Base-by-base conservation (phyloP, 352 stramenopile species). In the Phytophthora agathidicida region DNA sequence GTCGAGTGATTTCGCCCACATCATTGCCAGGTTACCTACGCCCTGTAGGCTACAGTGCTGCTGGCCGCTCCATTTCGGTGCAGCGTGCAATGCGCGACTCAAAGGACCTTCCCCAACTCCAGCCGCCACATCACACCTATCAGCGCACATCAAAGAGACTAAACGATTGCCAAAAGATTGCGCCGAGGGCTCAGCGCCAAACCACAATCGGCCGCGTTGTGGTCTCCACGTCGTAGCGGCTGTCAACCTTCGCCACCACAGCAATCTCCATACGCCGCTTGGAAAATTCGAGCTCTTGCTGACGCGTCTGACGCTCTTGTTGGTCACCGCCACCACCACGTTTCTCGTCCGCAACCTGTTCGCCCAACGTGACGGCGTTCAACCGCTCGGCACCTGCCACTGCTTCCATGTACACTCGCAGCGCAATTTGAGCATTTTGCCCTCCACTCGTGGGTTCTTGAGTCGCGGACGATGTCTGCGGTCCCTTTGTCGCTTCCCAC, bases 241-340 rank as follows among this genome's bases (percentile, higher is more conserved):
- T 60, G 46, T 73, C 57, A 51, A 56, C 49, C 27, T 46, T 69
- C 47, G 35, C 65, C 26, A 83, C 27, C 20, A 68, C 24, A 3
- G 70, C 59, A 30, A 37, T 61, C 36, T 84, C 68, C 32, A 86
- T 53, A 24, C 82, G 61, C 22, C 80, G 68, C 57, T 90, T 92
- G 7, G 77, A 80, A 53, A 84, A 73, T 39, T 89, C 75, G n/a
- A 90, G 64, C 39, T 75, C 69, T 28, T 86, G 64, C 16, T 83
- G 76, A 49, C 74, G 75, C 30, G 52, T 54, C 20, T 77, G 73
- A 17, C 65, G 63, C 32, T 76, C 67, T 33, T 69, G 9, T 41
- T 46, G 22, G 8, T 54, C 37, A 24, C 4, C 22, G 20, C n/a
- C n/a, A n/a, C n/a, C n/a, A n/a, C n/a, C n/a, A n/a, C 13, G 28